These are phyloP conservation scores for Diaporthe vexans DNA, from an alignment of 2,329 filamentous ascomycete species.

Conservation along the genomic window DNA sequence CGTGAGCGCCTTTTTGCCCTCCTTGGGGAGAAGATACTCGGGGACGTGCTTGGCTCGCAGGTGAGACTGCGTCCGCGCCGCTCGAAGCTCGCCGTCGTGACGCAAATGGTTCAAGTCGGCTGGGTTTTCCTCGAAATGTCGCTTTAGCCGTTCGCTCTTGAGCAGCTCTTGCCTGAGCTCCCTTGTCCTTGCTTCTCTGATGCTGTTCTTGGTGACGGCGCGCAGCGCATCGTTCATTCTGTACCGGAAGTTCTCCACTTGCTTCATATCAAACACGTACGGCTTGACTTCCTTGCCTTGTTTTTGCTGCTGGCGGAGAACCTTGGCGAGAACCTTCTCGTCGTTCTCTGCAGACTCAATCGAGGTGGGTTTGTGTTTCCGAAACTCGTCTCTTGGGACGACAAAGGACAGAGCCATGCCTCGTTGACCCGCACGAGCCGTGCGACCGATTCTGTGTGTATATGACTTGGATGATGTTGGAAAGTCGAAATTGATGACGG, in stretches of 20 bases:
- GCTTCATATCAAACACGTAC: conserved; percentile 94
- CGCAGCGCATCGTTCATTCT: conserved; percentile 93
- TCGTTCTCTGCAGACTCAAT: conserved; percentile 83
- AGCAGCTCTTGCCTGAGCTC: conserved; percentile 92
- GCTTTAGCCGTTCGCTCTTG: conserved; percentile 93
- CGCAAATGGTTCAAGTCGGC: conserved; percentile 87
- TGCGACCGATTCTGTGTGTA: conserved; percentile 96
- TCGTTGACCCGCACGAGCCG: conserved; percentile 88
- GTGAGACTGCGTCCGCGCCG: conserved; percentile 88
- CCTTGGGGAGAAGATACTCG: conserved; percentile 89
- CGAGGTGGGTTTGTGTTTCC: conserved; percentile 90
- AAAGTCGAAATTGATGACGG: conserved; percentile 97
- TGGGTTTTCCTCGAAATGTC: conserved; percentile 98
- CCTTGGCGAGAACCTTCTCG: conserved; percentile 85
- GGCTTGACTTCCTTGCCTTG: conserved; percentile 86
- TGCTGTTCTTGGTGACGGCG: conserved; percentile 88
- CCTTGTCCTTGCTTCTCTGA: conserved; percentile 89
- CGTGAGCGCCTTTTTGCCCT: conserved; percentile 77
- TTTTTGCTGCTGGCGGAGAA: conserved; percentile 83
- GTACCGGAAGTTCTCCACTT: conserved; percentile 94
- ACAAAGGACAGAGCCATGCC: conserved; percentile 98
- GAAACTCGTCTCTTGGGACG: conserved; percentile 83
- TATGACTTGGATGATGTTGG: conserved; percentile 91
- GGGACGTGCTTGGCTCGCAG: conserved; percentile 84
- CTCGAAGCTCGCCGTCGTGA: conserved; percentile 89